Evolutionary conservation across 176 grass and related monocot species (phyloP).

Genomic region (bread wheat (Triticum aestivum)): DNA sequence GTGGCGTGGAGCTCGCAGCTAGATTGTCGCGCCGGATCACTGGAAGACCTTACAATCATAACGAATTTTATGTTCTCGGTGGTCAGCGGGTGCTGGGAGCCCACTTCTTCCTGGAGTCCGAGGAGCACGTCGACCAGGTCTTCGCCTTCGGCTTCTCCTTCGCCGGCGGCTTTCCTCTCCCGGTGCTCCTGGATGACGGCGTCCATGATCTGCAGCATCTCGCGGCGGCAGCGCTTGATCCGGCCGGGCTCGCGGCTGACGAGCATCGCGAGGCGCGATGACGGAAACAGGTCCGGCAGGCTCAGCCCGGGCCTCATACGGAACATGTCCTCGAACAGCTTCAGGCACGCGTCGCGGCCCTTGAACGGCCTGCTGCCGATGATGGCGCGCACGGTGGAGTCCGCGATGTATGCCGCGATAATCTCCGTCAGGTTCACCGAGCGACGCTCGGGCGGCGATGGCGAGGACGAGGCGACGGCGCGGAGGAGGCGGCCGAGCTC

Average conservation of each 20-base stretch:
- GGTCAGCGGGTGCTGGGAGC: conserved; percentile 37
- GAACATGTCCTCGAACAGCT: conserved; percentile 33
- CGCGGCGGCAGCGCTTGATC: conserved; percentile 23
- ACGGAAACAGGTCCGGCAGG: conserved; percentile 62
- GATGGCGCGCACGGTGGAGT: conserved; percentile 50
- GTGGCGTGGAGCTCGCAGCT: background rate
- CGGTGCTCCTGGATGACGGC: conserved; percentile 37
- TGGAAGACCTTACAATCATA: conserved; percentile 30
- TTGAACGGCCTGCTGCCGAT: conserved; percentile 38
- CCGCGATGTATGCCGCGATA: background rate
- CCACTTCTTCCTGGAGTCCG: conserved; percentile 38
- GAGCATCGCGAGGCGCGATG: conserved; percentile 47
- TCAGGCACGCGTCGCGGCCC: conserved; percentile 32
- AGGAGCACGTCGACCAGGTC: conserved; percentile 56
- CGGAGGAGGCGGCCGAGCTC: conserved; percentile 30
- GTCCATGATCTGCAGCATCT: conserved; percentile 36
- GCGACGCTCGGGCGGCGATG: too few species aligned
- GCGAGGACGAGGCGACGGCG: background rate
- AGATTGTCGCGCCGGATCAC: background rate
- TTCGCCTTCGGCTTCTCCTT: background rate
- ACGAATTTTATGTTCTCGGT: conserved; percentile 57
- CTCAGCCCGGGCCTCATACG: conserved; percentile 45
- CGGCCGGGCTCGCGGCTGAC: conserved; percentile 4
- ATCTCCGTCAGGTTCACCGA: conserved; percentile 19
- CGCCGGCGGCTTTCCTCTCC: background rate